These are phyloP conservation scores for Manihot esculenta DNA, from an alignment of 441 rosid species.

Conservation along the genomic window DNA sequence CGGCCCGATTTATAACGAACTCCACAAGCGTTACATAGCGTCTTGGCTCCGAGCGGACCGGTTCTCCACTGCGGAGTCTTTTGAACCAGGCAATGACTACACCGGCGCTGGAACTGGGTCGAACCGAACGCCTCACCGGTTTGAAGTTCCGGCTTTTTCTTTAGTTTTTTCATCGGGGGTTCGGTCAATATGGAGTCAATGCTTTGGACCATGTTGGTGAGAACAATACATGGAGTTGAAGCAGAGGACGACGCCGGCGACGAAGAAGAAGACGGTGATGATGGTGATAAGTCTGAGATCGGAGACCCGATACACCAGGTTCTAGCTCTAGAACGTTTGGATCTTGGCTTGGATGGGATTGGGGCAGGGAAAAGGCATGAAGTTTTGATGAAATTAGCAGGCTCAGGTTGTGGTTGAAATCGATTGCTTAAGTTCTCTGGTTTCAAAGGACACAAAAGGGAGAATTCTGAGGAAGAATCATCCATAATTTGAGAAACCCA, in stretches of 20 bases:
- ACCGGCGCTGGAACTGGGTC: constrained; percentile 45
- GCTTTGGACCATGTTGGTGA: constrained; percentile 27
- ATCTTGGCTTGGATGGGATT: constrained; percentile 76
- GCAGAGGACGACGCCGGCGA: constrained; percentile 32
- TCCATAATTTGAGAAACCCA: constrained; percentile 90
- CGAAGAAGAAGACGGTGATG: constrained; percentile 34
- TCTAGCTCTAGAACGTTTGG: constrained; percentile 62
- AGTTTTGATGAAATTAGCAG: constrained; percentile 13
- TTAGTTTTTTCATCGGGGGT: constrained; percentile 39
- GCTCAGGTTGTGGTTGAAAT: constrained; percentile 24
- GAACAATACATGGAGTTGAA: constrained; percentile 20
- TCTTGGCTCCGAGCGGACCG: constrained; percentile 89
- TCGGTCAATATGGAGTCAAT: constrained; percentile 17
- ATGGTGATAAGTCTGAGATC: constrained; percentile 30
- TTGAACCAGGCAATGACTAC: constrained; percentile 84
- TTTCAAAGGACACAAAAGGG: constrained; percentile 37
- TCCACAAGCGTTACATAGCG: constrained; percentile 91
- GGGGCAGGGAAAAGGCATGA: constrained; percentile 37
- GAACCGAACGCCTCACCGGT: constrained; percentile 22
- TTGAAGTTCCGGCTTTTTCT: constrained; percentile 35
- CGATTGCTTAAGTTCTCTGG: constrained; percentile 26
- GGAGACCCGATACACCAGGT: constrained; percentile 62
- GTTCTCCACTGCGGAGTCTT: constrained; percentile 97
- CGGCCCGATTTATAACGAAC: constrained; percentile 92
- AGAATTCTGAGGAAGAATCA: constrained; percentile 59